phyloP scores from a whole-genome alignment of 2,329 filamentous ascomycete genomes.

The Sporothrix brunneoviolacea region DNA sequence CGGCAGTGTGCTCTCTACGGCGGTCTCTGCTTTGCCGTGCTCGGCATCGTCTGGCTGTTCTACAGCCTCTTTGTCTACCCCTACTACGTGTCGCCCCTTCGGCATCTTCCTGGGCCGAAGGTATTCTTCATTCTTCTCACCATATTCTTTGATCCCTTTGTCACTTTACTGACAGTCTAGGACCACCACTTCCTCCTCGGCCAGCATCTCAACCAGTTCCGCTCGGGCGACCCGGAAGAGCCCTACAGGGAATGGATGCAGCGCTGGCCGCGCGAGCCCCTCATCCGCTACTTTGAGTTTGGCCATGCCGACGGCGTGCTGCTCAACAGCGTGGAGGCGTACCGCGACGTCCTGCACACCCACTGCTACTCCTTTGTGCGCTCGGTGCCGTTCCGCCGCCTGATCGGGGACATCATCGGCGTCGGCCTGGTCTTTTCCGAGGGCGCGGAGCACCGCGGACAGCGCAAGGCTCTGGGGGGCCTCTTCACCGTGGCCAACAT shows the following conservation, averaged over 20 bases:
- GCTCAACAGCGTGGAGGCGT: constrained; percentile 29
- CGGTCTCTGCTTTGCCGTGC: background rate
- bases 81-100: constrained; percentile 6
- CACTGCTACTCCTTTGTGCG: constrained; percentile 35
- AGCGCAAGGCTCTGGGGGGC: constrained; percentile 28
- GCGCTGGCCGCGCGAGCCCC: constrained; percentile 20
- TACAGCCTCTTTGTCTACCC: constrained; percentile 4
- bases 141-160: too few species aligned
- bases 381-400: constrained; percentile 26
- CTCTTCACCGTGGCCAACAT: constrained; percentile 31
- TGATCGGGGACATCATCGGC: constrained; percentile 31
- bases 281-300: constrained; percentile 33
- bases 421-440: constrained; percentile 32
- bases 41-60: background rate
- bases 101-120: constrained; percentile 3
- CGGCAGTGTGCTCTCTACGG: constrained; percentile 1
- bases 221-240: constrained; percentile 10
- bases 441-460: constrained; percentile 28
- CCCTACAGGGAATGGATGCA: constrained; percentile 13
- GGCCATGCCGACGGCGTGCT: constrained; percentile 32
- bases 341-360: constrained; percentile 33
- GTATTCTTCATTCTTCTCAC: background rate
- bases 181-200: constrained; percentile 16
- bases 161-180: too few species aligned
- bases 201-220: constrained; percentile 13